Evolutionary conservation across 306 rosid species (phyloP).

Genomic region (Datisca glomerata): DNA sequence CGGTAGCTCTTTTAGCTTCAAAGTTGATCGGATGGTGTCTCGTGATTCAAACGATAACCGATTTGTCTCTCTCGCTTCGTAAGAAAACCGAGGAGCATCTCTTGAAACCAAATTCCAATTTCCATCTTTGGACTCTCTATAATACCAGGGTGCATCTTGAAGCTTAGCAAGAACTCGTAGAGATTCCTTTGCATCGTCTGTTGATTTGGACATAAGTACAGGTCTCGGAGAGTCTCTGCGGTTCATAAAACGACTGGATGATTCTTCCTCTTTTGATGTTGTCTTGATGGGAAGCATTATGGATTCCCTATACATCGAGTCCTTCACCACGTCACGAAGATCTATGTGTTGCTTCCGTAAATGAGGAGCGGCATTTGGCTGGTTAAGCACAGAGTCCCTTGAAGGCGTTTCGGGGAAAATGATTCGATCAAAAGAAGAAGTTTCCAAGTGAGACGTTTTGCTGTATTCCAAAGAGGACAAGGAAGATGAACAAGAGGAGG

Average conservation of each 20-base stretch:
- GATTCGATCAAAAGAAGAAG: constrained; percentile 36
- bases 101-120: constrained; percentile 29
- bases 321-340: constrained; percentile 81
- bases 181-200: constrained; percentile 59
- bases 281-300: constrained; percentile 38
- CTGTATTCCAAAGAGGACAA: constrained; percentile 55
- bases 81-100: constrained; percentile 59
- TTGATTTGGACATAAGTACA: constrained; percentile 30
- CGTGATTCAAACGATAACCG: constrained; percentile 65
- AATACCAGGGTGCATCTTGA: constrained; percentile 64
- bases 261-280: constrained; percentile 32
- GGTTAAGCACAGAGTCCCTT: constrained; percentile 22
- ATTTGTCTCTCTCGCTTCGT: constrained; percentile 51
- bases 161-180: constrained; percentile 68
- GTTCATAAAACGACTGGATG: not conserved
- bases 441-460: constrained; percentile 44
- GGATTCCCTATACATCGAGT: constrained; percentile 78
- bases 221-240: constrained; percentile 45
- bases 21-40: constrained; percentile 41
- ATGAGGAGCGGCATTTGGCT: constrained; percentile 3
- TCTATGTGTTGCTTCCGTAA: constrained; percentile 51
- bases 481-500: constrained; percentile 77
- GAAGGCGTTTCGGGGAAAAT: constrained; percentile 51
- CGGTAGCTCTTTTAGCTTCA: constrained; percentile 57
- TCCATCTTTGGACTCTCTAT: constrained; percentile 40